Base-by-base conservation (phyloP, 2,329 filamentous ascomycete species). In the Aspergillus sp. region DNA sequence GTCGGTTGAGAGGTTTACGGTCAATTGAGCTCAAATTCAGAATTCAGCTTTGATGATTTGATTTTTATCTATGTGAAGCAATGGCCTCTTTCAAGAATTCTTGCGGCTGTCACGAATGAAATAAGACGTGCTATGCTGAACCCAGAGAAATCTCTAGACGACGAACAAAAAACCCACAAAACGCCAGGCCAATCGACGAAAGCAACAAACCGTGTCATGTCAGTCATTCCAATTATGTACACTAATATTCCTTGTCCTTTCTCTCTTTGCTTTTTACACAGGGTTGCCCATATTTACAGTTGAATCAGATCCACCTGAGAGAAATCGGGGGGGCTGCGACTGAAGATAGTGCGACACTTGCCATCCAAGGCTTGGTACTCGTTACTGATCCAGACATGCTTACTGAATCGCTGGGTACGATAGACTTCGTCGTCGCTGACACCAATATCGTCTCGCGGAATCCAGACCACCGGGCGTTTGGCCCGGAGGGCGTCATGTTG, bases 371-470 rank as follows among this genome's bases (percentile, higher is more conserved):
- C 90, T 20, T 94, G 92, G 59, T 92, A 92, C 73, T 96, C 90
- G 74, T 97, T 97, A 68, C 91, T 96, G 72, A 98, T 92, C 90
- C 92, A 96, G 55, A 98, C 90, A 65, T 83, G 82, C 60, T 90
- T 86, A 71, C 89, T 94, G 73, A 92, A 90, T 52, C 83, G 82
- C 64, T 88, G 84, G 6, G 92, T 96, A 39, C 90, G 83, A 69
- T 83, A 83, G 49, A 98, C 89, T 79, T 99, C 95, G 67, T 98
- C 94, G 67, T 96, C 92, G 65, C 90, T 92, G 58, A 99, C 85
- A 5, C 95, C 95, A 5, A 98, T 77, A 65, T 95, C 90, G 71
- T 99, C 95, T 11, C 89, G 86, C 0, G 95, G 95, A 49, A 99
- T 91, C 95, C 95, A 99, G 26, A 99, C 88, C 0, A 91, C 91